Base-by-base conservation (phyloP, 2,329 filamentous ascomycete species). In the Trichoderma endophyticum region DNA sequence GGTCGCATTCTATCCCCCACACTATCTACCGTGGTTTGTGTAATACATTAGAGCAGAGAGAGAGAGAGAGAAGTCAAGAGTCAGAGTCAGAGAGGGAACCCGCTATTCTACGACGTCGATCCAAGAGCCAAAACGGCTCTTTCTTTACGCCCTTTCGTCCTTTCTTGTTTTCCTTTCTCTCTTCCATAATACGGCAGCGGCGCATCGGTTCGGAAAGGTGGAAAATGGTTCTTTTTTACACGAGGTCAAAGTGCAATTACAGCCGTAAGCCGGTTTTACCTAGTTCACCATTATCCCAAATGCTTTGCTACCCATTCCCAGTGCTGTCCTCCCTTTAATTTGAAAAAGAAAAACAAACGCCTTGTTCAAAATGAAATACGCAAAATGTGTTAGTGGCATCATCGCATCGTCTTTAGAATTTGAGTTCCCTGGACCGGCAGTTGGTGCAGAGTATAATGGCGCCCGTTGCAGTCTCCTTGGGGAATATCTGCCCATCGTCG, bases 401-500 rank as follows among this genome's bases (percentile, higher is more conserved):
- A 67, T 72, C 39, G 72, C 68, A 65, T 71, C 71, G 4, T 30
- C 82, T 78, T 60, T 14, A 82, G 73, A 76, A 84, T 83, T 91
- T 92, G 75, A 91, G 82, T 80, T 91, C 88, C 75, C 82, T 84
- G 76, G 86, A 83, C 75, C 89, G 86, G 77, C 90, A 92, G 12
- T 77, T 79, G n/a, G 88, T 90, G 79, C 90, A 92, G 73, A 90
- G 80, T 24, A 91, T 86, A 61, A 88, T 81, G 73, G 83, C 84
- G 4, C 84, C 84, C n/a, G 82, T 83, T 1, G 78, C 75, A 26
- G 85, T 84, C 67, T 87, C 83, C 73, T 87, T 86, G 54, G 89
- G 88, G 78, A 91, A 91, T 75, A 91, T 88, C 78, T 90, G 88
- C 0, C 90, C 89, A 75, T 91, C 89, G 43, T 88, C 86, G 75